Evolutionary conservation across 1,284 basidiomycete genomes (phyloP), one percentile per base, ranked within the genome.

Genomic region (Mycena sp.): DNA sequence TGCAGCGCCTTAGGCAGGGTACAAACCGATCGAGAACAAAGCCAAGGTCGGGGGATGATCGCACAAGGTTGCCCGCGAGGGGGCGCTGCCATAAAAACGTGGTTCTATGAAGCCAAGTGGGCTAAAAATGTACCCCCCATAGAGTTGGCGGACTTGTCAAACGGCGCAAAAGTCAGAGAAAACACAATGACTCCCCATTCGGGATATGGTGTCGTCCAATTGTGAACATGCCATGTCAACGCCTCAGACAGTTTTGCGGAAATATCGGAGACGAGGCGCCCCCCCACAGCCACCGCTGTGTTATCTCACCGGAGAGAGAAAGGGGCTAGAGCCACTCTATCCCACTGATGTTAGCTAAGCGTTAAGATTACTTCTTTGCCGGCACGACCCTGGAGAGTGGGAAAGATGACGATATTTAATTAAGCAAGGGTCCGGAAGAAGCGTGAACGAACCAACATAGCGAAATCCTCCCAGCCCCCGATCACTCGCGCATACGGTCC

Each of bases 371-470:
- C 30, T 54, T 53, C 53, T 35, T 14, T 64, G 28, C 19, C 62
- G 51, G 45, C 56, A 38, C 30, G 46, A 53, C 23, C 29, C 45
- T 49, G 61, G 62, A 30, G 44, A 23, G 40, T 4, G 37, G 58
- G 45, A 58, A 7, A 14, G 32, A 14, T 35, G 32, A 35, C 32
- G 32, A 59, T 40, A 46, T 54, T 63, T 64, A 59, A 64, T 64
- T 59, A 64, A 59, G n/a, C n/a, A n/a, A n/a, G n/a, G n/a, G n/a
- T n/a, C n/a, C n/a, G 51, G 30, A 55, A 58, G 62, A 58, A 59
- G 62, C 44, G 37, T 29, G 12, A 23, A 32, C 46, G 29, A 10
- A n/a, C 32, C 25, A 44, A 46, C 48, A 32, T 40, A 55, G 51
- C 17, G 45, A 37, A 56, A 52, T 48, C 46, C 23, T 63, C 56